Base-by-base conservation (phyloP, 2,329 filamentous ascomycete genomes). In the Pseudocercospora eumusae region DNA sequence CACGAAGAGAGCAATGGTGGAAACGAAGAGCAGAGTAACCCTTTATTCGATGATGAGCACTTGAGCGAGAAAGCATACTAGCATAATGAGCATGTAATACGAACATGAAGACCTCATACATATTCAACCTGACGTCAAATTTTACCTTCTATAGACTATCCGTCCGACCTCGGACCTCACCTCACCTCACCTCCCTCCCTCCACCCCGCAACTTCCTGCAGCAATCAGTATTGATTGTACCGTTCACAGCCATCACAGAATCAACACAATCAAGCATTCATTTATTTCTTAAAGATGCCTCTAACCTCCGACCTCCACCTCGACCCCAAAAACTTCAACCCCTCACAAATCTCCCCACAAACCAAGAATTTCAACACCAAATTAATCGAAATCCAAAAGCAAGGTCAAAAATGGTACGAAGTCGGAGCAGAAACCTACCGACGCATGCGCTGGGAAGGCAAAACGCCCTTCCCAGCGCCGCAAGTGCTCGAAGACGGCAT, bases 381-480 rank as follows among this genome's bases (percentile, higher is more conserved):
- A 6, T 63, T 81, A 28, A 78, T 79, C 18, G 70, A 77, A 61
- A 74, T 81, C 18, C 78, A 76, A 70, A 74, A 75, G 13, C 70
- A 72, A 18, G 78, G 75, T 0, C 81, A 81, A 3, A 75, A 77
- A 65, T 85, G 83, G 83, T 83, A 78, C 44, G 80, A 84, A 70
- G 81, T 84, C 40, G 84, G 84, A 8, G 81, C 82, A 7, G 75
- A 77, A 13, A 80, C 79, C 67, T 86, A 84, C 68, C 79, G 84
- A 3, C 75, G 82, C 65, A 82, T 86, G 79, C 75, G 80, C 13
- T 79, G 77, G 74, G 78, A 78, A 21, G 84, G 83, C 42, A 80
- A 86, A 66, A 84, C 82, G 0, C 75, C 79, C 0, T 1, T 66
- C 20, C 64, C 62, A 8, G 75, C 75, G 57, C 81, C 81, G 0